These are phyloP conservation scores for Inga oerstediana DNA, from an alignment of 306 rosid species.

Conservation along the genomic window DNA sequence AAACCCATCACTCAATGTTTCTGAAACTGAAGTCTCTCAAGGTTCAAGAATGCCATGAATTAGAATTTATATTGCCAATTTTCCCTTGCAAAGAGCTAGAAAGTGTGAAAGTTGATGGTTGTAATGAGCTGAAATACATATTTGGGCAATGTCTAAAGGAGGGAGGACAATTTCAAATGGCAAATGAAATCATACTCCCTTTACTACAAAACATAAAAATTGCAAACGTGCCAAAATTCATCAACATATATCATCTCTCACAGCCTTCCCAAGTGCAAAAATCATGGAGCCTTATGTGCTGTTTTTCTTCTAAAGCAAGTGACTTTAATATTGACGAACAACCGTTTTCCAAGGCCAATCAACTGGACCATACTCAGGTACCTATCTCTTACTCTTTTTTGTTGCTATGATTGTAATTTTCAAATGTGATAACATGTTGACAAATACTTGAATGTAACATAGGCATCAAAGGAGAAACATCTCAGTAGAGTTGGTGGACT, in stretches of 20 bases:
- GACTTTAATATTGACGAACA: not conserved
- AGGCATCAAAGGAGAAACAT: conserved; percentile 14
- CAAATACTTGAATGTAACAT: too few relatives aligned
- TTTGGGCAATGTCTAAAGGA: conserved; percentile 6
- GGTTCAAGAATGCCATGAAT: not conserved
- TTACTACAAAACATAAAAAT: not conserved
- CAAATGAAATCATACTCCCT: not conserved
- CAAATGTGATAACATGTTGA: too few relatives aligned
- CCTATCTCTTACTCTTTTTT: not conserved
- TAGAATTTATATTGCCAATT: conserved; percentile 22
- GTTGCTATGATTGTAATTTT: not conserved
- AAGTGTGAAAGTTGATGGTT: not conserved
- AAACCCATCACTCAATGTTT: not conserved
- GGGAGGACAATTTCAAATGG: not conserved
- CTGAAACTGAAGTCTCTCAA: conserved; percentile 24
- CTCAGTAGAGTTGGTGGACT: not conserved
- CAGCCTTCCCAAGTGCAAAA: not conserved
- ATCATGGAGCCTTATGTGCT: not conserved
- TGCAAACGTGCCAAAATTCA: not conserved
- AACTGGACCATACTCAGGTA: not conserved
- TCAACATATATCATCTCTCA: not conserved
- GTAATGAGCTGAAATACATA: conserved; percentile 7
- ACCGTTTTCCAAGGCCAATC: not conserved
- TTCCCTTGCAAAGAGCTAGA: conserved; percentile 21
- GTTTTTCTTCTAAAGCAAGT: not conserved